phyloP scores from a whole-genome alignment of 176 grass and related monocot species.

The Alopecurus myosuroides region DNA sequence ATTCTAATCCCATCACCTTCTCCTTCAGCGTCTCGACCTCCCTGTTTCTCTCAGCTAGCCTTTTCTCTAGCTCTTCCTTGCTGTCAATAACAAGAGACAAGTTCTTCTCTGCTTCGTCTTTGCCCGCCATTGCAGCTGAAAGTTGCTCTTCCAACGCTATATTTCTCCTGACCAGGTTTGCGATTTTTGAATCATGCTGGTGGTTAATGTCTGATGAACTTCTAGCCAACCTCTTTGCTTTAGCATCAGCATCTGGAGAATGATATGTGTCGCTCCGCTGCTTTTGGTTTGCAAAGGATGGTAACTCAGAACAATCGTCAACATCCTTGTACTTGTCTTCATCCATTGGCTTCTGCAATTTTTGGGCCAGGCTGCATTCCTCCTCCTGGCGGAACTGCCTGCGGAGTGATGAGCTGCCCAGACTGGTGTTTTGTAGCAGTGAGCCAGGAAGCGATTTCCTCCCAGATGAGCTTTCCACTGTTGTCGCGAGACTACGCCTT shows the following conservation, averaged over 20 bases:
- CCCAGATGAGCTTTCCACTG: constrained; percentile 54
- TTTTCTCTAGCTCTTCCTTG: constrained; percentile 65
- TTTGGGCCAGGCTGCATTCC: constrained; percentile 69
- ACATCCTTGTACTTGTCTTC: constrained; percentile 63
- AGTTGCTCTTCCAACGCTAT: constrained; percentile 56
- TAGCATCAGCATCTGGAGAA: constrained; percentile 43
- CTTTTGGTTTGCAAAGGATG: constrained; percentile 31
- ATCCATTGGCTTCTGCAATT: constrained; percentile 72
- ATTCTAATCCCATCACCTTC: constrained; percentile 63
- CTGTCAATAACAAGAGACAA: constrained; percentile 60
- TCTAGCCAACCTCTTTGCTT: constrained; percentile 35
- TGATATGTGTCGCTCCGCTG: not conserved
- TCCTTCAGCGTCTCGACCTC: constrained; percentile 66
- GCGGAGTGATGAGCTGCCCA: constrained; percentile 54
- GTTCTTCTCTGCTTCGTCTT: constrained; percentile 67
- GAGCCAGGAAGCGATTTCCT: constrained; percentile 79
- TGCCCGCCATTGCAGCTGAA: constrained; percentile 39
- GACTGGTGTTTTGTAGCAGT: constrained; percentile 40
- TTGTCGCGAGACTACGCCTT: constrained; percentile 57
- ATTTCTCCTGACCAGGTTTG: constrained; percentile 52
- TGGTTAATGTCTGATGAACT: constrained; percentile 61
- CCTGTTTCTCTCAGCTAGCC: constrained; percentile 55
- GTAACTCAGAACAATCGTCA: constrained; percentile 37
- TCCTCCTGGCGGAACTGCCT: constrained; percentile 80
- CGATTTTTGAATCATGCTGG: constrained; percentile 56